Evolutionary conservation across 371 early-diverging fungal genomes (phyloP).

Genomic region (Nematocida sp.): DNA sequence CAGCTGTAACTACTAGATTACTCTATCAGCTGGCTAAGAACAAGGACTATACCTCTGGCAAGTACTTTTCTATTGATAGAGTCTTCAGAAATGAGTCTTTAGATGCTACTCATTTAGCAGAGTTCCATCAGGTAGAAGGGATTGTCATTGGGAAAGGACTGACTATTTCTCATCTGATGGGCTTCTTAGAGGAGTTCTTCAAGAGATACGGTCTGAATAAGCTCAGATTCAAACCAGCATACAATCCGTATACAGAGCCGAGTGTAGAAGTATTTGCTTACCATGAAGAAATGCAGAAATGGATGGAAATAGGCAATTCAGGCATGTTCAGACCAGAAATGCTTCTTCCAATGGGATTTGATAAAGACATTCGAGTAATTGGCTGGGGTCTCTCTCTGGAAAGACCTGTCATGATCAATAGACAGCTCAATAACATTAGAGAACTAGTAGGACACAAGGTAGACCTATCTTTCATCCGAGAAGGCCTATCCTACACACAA

Average conservation of each 20-base stretch:
- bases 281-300: constrained; percentile 81
- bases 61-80: constrained; percentile 97
- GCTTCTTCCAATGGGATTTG: constrained; percentile 87
- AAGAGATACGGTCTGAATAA: constrained; percentile 85
- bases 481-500: constrained; percentile 65
- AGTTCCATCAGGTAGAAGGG: constrained; percentile 99
- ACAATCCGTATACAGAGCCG: constrained; percentile 99
- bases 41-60: constrained; percentile 66
- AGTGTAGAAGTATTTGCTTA: constrained; percentile 98
- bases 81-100: constrained; percentile 97
- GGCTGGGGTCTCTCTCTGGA: constrained; percentile 98
- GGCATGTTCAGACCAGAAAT: constrained; percentile 99
- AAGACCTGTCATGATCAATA: constrained; percentile 98
- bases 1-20: constrained; percentile 84
- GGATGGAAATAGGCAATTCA: constrained; percentile 98
- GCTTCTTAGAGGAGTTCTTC: constrained; percentile 89
- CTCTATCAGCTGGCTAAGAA: constrained; percentile 81
- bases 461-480: constrained; percentile 81
- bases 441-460: constrained; percentile 96
- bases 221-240: constrained; percentile 98
- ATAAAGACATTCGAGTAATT: constrained; percentile 86
- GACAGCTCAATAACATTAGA: constrained; percentile 87
- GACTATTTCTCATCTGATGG: constrained; percentile 89
- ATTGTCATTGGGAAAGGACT: constrained; percentile 87
- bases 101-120: constrained; percentile 98